Evolutionary conservation across 495 filamentous ascomycete species (phyloP).

Genomic region (Rostrohypoxylon terebratum): DNA sequence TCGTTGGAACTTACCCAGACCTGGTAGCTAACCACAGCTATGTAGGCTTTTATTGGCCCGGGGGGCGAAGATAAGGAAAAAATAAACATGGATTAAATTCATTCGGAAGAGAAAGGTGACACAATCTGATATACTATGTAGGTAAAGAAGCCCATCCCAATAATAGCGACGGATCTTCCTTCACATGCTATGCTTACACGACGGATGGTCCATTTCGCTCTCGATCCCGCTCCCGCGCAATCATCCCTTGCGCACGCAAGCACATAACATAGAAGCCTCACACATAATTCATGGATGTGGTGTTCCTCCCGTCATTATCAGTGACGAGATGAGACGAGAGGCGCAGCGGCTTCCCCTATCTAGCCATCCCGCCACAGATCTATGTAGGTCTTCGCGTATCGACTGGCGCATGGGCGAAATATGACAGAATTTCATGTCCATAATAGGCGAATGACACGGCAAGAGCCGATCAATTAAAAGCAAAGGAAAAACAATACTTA

Average conservation of each 20-base stretch:
- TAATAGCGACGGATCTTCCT: conserved; percentile 1
- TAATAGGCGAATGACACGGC: not conserved
- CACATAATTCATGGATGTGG: not conserved
- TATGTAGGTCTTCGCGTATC: conserved; percentile 13
- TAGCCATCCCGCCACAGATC: conserved; percentile 24
- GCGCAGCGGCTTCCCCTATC: conserved; percentile 39
- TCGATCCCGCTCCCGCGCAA: not conserved
- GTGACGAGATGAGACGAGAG: not conserved
- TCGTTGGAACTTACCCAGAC: conserved; percentile 2
- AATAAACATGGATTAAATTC: not conserved
- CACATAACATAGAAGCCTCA: conserved; percentile 24
- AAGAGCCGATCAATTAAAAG: no score
- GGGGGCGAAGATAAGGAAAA: not conserved
- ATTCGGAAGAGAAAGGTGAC: not conserved
- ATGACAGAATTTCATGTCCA: not conserved
- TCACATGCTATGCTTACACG: conserved; percentile 16
- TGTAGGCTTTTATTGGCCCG: not conserved
- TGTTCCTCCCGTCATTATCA: not conserved
- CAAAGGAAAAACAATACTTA: no score
- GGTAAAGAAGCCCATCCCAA: not conserved
- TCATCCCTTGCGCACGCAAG: conserved; percentile 2
- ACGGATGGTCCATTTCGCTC: not conserved
- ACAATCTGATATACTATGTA: conserved; percentile 10
- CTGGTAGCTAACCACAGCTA: not conserved
- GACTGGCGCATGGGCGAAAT: conserved; percentile 1